Evolutionary conservation across 2,329 filamentous ascomycete species (phyloP).

Genomic region (Fusarium anthophilum): DNA sequence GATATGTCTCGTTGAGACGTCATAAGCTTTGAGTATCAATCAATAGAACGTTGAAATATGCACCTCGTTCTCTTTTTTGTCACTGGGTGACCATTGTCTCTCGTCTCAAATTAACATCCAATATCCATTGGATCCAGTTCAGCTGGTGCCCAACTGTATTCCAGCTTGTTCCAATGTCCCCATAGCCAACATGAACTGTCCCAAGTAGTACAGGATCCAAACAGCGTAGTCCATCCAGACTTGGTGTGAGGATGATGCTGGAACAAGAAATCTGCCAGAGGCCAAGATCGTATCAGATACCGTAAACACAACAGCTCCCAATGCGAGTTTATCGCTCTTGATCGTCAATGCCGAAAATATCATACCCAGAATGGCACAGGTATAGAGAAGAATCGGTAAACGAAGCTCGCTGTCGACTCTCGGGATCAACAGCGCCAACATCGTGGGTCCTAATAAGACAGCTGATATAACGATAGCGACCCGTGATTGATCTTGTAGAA

Average conservation of each 20-base stretch:
- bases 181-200: not conserved
- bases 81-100: accelerated
- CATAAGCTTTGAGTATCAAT: too few relatives aligned
- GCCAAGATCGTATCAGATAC: not conserved
- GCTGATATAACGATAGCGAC: not conserved
- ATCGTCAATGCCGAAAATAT: not conserved
- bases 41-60: not conserved
- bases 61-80: accelerated
- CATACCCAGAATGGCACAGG: not conserved
- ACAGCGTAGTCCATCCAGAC: not conserved
- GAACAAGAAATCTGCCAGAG: not conserved
- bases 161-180: not conserved
- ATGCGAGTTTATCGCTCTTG: not conserved
- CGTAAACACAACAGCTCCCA: not conserved
- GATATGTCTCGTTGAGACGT: too few relatives aligned
- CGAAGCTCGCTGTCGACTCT: not conserved
- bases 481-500: not conserved
- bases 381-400: not conserved
- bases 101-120: not conserved
- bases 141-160: not conserved
- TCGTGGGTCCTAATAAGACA: accelerated
- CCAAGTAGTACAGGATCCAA: not conserved
- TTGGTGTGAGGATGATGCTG: not conserved
- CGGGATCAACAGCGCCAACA: not conserved
- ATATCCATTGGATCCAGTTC: not conserved